These are phyloP conservation scores for Cicer arietinum DNA, from an alignment of 306 rosid genomes.

Conservation along the genomic window DNA sequence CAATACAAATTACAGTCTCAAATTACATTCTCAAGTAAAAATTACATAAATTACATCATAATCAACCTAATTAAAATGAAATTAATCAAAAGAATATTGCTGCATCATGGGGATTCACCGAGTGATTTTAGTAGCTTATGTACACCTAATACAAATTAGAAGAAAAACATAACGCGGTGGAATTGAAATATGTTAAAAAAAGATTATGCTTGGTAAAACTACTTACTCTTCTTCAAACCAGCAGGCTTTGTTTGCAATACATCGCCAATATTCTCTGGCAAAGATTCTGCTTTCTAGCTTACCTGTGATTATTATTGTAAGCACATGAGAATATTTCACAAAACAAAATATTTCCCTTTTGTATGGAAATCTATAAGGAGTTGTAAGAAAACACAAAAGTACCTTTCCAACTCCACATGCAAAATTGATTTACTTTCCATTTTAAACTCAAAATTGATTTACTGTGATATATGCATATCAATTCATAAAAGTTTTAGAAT, in stretches of 20 bases:
- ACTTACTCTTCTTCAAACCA: slow-evolving; percentile 94
- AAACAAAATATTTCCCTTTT: slow-evolving; percentile 1
- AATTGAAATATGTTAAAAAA: too few species aligned
- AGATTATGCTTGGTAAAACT: not conserved
- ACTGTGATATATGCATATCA: slow-evolving; percentile 77
- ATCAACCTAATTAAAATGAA: too few species aligned
- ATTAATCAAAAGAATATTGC: too few species aligned
- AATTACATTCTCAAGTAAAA: too few species aligned
- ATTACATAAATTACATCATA: too few species aligned
- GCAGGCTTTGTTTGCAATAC: slow-evolving; percentile 78
- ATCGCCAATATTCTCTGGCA: slow-evolving; percentile 60
- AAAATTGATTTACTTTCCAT: slow-evolving; percentile 41
- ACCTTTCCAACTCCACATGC: slow-evolving; percentile 94
- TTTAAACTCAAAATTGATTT: slow-evolving; percentile 24
- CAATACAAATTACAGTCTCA: too few species aligned
- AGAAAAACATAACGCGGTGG: too few species aligned
- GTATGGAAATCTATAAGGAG: slow-evolving; percentile 32
- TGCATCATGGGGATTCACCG: too few species aligned
- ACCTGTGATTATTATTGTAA: slow-evolving; percentile 57
- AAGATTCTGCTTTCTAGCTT: slow-evolving; percentile 69
- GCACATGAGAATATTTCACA: slow-evolving; percentile 17
- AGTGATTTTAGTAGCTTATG: too few species aligned
- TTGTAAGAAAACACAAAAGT: slow-evolving; percentile 36
- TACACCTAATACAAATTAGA: too few species aligned
- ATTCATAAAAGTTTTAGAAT: slow-evolving; percentile 43